Evolutionary conservation across 2,329 filamentous ascomycete genomes (phyloP).

Genomic region (Diaporthe velutina): DNA sequence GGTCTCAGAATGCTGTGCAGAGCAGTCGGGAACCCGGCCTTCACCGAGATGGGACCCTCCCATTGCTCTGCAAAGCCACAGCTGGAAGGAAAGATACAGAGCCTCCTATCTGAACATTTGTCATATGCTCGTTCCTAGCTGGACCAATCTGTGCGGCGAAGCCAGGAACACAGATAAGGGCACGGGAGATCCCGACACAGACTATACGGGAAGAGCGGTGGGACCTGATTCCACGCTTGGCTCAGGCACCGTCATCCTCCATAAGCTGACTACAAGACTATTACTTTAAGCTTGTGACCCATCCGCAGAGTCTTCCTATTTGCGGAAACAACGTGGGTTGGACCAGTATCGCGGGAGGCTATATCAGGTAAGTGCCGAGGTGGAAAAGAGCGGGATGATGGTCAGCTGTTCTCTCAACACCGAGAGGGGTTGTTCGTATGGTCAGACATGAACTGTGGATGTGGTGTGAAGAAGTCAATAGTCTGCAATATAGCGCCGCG

Average conservation of each 20-base stretch:
- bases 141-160: background rate
- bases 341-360: background rate
- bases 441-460: background rate
- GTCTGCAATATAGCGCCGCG: conserved; percentile 18
- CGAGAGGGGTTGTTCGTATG: background rate
- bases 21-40: background rate
- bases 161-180: conserved; percentile 15
- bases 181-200: conserved; percentile 9
- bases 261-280: conserved; percentile 29
- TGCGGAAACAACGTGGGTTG: background rate
- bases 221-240: conserved; percentile 11
- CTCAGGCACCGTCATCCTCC: conserved; percentile 3
- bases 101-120: background rate
- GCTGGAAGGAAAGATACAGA: background rate
- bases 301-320: background rate
- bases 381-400: conserved; percentile 5
- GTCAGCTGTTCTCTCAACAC: background rate
- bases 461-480: conserved; percentile 29
- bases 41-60: background rate
- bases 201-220: conserved; percentile 11
- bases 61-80: background rate
- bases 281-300: conserved; percentile 1
- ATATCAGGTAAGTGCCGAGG: conserved; percentile 2
- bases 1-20: background rate
- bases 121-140: background rate